Evolutionary conservation across 768 basidiomycete species (phyloP).

Genomic region (Tulasnella sp.): DNA sequence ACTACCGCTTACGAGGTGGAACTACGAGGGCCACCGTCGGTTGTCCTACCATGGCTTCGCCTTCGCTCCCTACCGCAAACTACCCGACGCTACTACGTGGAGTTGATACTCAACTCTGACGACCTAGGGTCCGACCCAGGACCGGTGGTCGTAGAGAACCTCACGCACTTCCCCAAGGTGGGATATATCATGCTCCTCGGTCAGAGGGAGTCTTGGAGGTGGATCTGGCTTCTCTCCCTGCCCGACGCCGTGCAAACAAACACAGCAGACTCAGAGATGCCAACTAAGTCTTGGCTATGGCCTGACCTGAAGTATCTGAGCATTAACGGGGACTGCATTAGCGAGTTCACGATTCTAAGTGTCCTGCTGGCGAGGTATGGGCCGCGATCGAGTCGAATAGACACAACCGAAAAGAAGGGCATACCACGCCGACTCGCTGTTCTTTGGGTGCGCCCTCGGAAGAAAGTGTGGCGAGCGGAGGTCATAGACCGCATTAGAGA

Average conservation of each 20-base stretch:
- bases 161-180: background rate
- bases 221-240: background rate
- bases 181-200: background rate
- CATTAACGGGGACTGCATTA: background rate
- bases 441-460: background rate
- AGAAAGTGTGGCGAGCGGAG: background rate
- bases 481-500: background rate
- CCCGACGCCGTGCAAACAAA: background rate
- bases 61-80: background rate
- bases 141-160: background rate
- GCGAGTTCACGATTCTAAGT: background rate
- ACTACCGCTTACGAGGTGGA: background rate
- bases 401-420: background rate
- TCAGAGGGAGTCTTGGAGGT: background rate
- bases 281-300: background rate
- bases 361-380: background rate
- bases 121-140: background rate
- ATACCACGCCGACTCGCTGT: background rate
- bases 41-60: background rate
- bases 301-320: background rate
- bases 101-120: background rate
- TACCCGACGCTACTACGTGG: background rate
- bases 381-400: background rate
- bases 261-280: background rate
- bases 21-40: background rate